Base-by-base conservation (phyloP, 495 filamentous ascomycete species). In the Penicillium robsamsonii region DNA sequence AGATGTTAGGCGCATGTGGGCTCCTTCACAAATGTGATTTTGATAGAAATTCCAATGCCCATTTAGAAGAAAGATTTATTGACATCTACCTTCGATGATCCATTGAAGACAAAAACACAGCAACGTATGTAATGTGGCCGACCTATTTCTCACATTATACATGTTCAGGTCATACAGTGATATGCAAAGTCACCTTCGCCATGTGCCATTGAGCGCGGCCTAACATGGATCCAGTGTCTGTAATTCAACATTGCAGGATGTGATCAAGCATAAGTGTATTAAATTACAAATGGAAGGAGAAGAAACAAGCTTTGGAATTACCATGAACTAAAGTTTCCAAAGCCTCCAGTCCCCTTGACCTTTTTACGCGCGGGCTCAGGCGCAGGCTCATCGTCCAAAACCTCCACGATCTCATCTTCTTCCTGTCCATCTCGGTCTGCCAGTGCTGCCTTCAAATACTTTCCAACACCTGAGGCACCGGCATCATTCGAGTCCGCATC, bases 291-390 rank as follows among this genome's bases (percentile, higher is more conserved):
- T 12, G 13, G 45, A 18, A 18, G 31, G 4, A 12, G 35, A 13
- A 17, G 8, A 5, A 13, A 13, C 1, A 18, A 9, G 35, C 1
- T 7, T 18, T 49, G 11, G 46, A 8, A 49, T 10, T 61, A 69
- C 74, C 74, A 77, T 3, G 71, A 73, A 50, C 74, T 77, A 53
- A 98, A 97, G 74, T 97, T 94, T 13, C 94, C 94, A 79, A 97
- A 98, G 3, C 91, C 92, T 30, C 89, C 87, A 3, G 67, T 61
- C 4, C 78, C 77, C 68, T 91, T 96, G 9, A 73, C 62, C 73
- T 96, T 96, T 74, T 96, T 96, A 68, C 83, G 87, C 9, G 77
- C 80, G 33, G 89, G 90, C 60, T 89, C 86, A 59, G 80, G 80
- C 27, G 70, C 80, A 33, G 81, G 79, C 52, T 83, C 79, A 29